Evolutionary conservation across 768 basidiomycete genomes (phyloP).

Genomic region (Astraeus odoratus): DNA sequence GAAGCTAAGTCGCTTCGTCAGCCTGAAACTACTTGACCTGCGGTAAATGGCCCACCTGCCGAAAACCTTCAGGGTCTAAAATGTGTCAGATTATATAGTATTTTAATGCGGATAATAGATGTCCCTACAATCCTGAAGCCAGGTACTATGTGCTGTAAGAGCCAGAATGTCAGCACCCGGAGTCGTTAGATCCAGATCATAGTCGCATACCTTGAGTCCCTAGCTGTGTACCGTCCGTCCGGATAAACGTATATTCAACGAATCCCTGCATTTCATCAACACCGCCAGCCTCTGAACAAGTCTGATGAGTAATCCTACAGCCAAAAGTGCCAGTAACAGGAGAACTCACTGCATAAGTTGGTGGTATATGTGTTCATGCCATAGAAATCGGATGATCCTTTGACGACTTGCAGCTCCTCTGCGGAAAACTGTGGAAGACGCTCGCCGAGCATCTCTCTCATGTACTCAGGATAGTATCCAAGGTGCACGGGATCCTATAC

Average conservation of each 20-base stretch:
- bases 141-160: constrained; percentile 49
- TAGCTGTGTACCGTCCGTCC: constrained; percentile 57
- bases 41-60: constrained; percentile 33
- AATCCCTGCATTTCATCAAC: constrained; percentile 59
- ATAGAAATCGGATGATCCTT: constrained; percentile 64
- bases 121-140: constrained; percentile 56
- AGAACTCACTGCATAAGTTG: constrained; percentile 46
- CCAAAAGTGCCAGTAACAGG: not conserved
- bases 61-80: constrained; percentile 62
- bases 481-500: constrained; percentile 62
- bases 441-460: constrained; percentile 49
- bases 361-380: constrained; percentile 72
- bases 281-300: constrained; percentile 43
- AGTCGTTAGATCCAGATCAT: not conserved
- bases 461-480: constrained; percentile 57
- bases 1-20: constrained; percentile 29
- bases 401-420: constrained; percentile 50
- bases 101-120: constrained; percentile 1
- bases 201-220: constrained; percentile 47
- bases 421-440: constrained; percentile 53
- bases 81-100: not conserved
- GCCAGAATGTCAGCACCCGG: not conserved
- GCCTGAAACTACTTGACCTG: not conserved
- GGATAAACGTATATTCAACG: constrained; percentile 53
- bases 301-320: not conserved